Conservation (phyloP, 2,329 filamentous ascomycete genomes). For the Ampelomyces quisqualis region DNA sequence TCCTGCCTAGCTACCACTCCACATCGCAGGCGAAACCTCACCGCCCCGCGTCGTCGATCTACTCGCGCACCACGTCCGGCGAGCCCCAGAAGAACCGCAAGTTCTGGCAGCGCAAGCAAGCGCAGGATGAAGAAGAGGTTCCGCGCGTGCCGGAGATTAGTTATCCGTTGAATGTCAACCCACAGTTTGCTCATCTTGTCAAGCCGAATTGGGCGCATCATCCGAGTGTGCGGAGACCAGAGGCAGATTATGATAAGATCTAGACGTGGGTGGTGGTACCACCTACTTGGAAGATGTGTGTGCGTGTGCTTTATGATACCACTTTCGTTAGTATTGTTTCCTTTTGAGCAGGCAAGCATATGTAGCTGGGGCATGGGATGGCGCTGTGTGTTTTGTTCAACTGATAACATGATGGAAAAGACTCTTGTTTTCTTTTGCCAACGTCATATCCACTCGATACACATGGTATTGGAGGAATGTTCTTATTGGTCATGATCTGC, state of each 20-base stretch:
- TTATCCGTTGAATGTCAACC: conserved; percentile 55
- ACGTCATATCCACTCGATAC: no score
- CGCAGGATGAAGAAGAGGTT: conserved; percentile 43
- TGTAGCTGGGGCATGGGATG: background rate
- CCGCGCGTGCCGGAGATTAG: conserved; percentile 57
- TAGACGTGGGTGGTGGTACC: conserved; percentile 6
- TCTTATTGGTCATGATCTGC: no score
- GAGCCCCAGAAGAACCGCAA: conserved; percentile 30
- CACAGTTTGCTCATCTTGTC: conserved; percentile 56
- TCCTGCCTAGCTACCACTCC: conserved; percentile 52
- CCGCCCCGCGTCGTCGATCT: conserved; percentile 35
- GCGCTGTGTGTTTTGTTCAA: no score
- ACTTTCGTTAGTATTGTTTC: conserved; percentile 10
- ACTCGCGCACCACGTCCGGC: conserved; percentile 38
- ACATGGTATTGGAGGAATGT: no score
- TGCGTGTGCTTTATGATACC: conserved; percentile 34
- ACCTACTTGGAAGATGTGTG: background rate
- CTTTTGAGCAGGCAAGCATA: background rate
- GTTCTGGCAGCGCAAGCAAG: conserved; percentile 35
- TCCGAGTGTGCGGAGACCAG: conserved; percentile 42
- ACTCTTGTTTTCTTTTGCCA: no score
- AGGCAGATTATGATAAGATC: conserved; percentile 34
- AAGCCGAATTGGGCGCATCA: conserved; percentile 60
- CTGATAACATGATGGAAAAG: background rate
- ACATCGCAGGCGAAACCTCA: conserved; percentile 34